phyloP scores from a whole-genome alignment of 2,329 filamentous ascomycete genomes.

The Arthrobotrys iridis region DNA sequence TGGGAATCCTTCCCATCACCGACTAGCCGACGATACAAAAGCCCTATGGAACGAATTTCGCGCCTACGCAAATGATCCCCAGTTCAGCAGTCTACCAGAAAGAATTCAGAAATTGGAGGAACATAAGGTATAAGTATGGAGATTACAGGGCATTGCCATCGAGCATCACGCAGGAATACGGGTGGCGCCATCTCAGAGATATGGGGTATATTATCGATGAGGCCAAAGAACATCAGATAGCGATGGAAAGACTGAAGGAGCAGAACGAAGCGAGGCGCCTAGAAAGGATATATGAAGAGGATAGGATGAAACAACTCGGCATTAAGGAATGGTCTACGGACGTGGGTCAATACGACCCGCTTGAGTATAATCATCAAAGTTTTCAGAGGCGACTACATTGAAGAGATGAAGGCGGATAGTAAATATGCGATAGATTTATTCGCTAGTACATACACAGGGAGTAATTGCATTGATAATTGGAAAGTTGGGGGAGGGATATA shows the following conservation, averaged over 20 bases:
- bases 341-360: too few relatives aligned
- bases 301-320: neutral
- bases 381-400: too few relatives aligned
- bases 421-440: too few relatives aligned
- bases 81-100: neutral
- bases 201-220: conserved; percentile 32
- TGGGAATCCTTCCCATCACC: too few relatives aligned
- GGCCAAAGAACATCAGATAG: neutral
- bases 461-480: too few relatives aligned
- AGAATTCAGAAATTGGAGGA: conserved; percentile 26
- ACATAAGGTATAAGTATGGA: conserved; percentile 9
- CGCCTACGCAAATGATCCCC: conserved; percentile 15
- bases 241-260: neutral
- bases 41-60: conserved; percentile 3
- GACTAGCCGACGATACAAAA: neutral
- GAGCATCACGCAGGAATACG: neutral
- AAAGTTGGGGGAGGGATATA: too few relatives aligned
- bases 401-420: too few relatives aligned
- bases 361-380: too few relatives aligned
- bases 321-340: neutral
- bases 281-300: neutral
- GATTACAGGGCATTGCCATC: conserved; percentile 9
- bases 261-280: neutral
- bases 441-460: too few relatives aligned
- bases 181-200: neutral